These are phyloP conservation scores for Leccinum olivaceopallidum DNA, from an alignment of 768 basidiomycete genomes.

Conservation along the genomic window DNA sequence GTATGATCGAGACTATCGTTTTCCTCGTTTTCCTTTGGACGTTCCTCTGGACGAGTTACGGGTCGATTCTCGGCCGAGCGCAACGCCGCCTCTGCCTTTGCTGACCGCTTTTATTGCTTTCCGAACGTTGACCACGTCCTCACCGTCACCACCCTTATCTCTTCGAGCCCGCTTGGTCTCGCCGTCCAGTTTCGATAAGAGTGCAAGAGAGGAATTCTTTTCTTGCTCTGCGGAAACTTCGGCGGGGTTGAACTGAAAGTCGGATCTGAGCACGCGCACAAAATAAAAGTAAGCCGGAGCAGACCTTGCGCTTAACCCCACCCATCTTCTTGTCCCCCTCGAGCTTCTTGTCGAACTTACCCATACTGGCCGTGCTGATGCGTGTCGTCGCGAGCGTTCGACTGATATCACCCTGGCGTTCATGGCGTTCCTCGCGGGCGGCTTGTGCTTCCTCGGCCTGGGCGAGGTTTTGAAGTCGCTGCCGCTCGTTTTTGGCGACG, in stretches of 20 bases:
- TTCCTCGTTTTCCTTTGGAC: constrained; percentile 25
- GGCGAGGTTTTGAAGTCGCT: constrained; percentile 69
- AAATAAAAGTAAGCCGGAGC: background rate
- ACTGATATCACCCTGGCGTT: constrained; percentile 75
- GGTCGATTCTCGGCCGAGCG: constrained; percentile 23
- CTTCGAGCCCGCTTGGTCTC: constrained; percentile 55
- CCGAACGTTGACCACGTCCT: constrained; percentile 75
- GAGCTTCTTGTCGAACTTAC: constrained; percentile 86
- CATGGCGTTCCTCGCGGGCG: constrained; percentile 34
- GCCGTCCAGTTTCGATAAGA: constrained; percentile 78
- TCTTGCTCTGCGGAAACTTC: constrained; percentile 67
- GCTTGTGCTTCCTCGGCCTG: constrained; percentile 44
- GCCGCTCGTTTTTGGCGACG: constrained; percentile 82
- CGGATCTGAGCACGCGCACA: background rate
- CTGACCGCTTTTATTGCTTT: constrained; percentile 84
- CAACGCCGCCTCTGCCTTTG: constrained; percentile 63
- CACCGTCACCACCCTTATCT: constrained; percentile 39
- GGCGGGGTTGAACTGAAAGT: constrained; percentile 80
- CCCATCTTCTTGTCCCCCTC: constrained; percentile 89
- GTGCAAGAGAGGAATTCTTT: constrained; percentile 67
- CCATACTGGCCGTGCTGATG: constrained; percentile 92
- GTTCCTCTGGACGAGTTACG: too few relatives aligned
- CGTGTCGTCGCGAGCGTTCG: constrained; percentile 74
- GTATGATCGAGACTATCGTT: constrained; percentile 13
- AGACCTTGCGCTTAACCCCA: constrained; percentile 91